A percentile compares a stretch with the other conserved stretches of the same genome.
Conservation (phyloP, 768 basidiomycete genomes). For the Hortiboletus flavorubellus region DNA sequence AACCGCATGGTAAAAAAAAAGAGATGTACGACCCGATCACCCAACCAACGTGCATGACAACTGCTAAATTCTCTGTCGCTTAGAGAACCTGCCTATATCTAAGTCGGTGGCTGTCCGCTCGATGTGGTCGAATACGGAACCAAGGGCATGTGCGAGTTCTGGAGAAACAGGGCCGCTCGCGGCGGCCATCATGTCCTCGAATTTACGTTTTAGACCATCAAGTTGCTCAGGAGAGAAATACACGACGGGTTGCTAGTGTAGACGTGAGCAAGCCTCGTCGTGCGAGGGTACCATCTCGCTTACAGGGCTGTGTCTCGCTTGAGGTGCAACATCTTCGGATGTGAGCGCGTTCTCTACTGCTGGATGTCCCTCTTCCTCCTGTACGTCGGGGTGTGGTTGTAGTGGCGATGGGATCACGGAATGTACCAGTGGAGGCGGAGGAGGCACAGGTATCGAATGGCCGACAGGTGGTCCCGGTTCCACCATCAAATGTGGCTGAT, state of each 20-base stretch:
- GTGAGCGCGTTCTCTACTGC: constrained; percentile 14
- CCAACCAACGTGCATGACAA: background rate
- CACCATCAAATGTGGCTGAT: constrained; percentile 19
- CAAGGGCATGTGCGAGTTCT: constrained; percentile 30
- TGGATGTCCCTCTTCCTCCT: constrained; percentile 16
- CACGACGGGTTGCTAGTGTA: constrained; percentile 21
- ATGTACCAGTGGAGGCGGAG: constrained; percentile 7
- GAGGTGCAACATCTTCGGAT: constrained; percentile 18
- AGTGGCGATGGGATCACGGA: constrained; percentile 10
- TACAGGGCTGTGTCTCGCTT: constrained; percentile 17
- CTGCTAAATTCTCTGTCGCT: constrained; percentile 26
- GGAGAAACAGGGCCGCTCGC: constrained; percentile 31
- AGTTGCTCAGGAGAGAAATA: constrained; percentile 33
- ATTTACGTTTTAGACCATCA: constrained; percentile 28
- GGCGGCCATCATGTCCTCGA: constrained; percentile 31
- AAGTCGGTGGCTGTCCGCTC: constrained; percentile 29
- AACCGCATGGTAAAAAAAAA: background rate
- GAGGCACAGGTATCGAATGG: constrained; percentile 10
- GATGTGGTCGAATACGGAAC: constrained; percentile 34
- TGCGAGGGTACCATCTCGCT: background rate
- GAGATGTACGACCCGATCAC: background rate
- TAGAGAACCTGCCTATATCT: constrained; percentile 22
- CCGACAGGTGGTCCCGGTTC: constrained; percentile 16
- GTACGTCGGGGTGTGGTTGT: constrained; percentile 10
- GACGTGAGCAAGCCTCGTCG: background rate